Base-by-base conservation (phyloP, 352 stramenopile species). In the Pythium scleroteichum region DNA sequence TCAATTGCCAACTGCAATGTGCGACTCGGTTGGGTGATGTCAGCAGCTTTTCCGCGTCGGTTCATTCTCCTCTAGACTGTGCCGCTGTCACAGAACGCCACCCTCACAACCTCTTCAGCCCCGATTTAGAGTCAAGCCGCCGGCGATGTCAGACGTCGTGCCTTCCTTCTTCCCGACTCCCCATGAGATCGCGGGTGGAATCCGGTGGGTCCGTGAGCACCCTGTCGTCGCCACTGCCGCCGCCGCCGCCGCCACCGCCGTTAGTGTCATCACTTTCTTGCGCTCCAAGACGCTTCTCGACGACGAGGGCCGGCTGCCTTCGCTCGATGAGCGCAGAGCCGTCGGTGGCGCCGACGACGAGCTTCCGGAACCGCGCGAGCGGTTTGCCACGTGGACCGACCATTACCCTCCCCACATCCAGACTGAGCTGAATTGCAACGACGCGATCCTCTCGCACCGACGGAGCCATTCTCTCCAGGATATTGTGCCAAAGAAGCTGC, bases 111-210 rank as follows among this genome's bases (percentile, higher is more conserved):
- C 38, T 17, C 13, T 44, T 44, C 38, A 17, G 38, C 38, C 38
- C 17, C 38, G 38, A 44, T 7, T 44, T 44, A 44, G 38, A 44
- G 38, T 7, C 29, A 35, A 35, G 29, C 24, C 23, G 8, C 22
- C 2, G 19, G n/a, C 13, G 5, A 90, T 90, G 81, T 82, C 73
- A 17, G 78, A 88, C 59, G 69, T 88, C 32, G 69, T 66, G 63
- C 76, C 82, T 8, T 88, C 76, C 16, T 93, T 93, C 71, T 93
- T 93, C 70, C 83, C 83, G 29, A 93, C 83, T 47, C 79, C 83
- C 27, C 75, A 76, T 46, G 83, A 93, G 61, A 90, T 93, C 64
- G 82, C 81, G n/a, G 78, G 76, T 20, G 82, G 81, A 27, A 52
- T 93, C 23, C 79, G 76, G 53, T 93, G 81, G 81, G 72, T 93